A percentile compares a stretch with the other conserved stretches of the same genome.
Evolutionary conservation across 495 filamentous ascomycete species (phyloP).

Genomic region (Hamigera avellanea): DNA sequence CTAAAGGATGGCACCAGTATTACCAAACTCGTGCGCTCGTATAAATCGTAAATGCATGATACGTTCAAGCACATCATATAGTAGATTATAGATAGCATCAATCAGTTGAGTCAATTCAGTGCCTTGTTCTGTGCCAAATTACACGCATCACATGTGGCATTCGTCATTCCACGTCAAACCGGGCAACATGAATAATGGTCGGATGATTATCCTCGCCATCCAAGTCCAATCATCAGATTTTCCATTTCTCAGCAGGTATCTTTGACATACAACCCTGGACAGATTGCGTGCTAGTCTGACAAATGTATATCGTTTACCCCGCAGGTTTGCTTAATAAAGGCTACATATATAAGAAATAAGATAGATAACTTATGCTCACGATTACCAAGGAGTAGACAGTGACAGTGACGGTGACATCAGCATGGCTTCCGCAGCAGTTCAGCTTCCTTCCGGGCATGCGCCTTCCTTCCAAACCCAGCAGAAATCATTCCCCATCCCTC

Average conservation of each 20-base stretch:
- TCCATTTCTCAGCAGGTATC: constrained; percentile 20
- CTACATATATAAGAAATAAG: not conserved
- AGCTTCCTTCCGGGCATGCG: constrained; percentile 8
- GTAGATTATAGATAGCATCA: too few relatives aligned
- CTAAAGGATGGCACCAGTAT: constrained; percentile 49
- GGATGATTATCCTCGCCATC: not conserved
- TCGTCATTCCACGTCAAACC: too few relatives aligned
- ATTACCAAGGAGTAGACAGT: not conserved
- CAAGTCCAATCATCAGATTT: not conserved
- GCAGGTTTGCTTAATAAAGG: not conserved
- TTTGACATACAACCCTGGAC: constrained; percentile 7
- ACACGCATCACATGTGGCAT: too few relatives aligned
- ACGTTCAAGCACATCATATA: too few relatives aligned
- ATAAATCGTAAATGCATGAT: not conserved
- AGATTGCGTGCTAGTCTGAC: constrained; percentile 27
- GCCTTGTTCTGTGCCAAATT: too few relatives aligned
- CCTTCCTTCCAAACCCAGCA: constrained; percentile 6
- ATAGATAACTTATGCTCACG: too few relatives aligned
- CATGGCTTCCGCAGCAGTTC: constrained; percentile 24
- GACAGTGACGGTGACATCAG: too few relatives aligned
- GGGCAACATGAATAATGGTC: too few relatives aligned
- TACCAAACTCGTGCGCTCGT: constrained; percentile 36
- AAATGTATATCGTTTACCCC: constrained; percentile 7
- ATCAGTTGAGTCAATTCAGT: too few relatives aligned
- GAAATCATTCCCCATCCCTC: constrained; percentile 6